These are phyloP conservation scores for Neonectria punicea DNA, from an alignment of 2,329 filamentous ascomycete genomes.

Conservation along the genomic window DNA sequence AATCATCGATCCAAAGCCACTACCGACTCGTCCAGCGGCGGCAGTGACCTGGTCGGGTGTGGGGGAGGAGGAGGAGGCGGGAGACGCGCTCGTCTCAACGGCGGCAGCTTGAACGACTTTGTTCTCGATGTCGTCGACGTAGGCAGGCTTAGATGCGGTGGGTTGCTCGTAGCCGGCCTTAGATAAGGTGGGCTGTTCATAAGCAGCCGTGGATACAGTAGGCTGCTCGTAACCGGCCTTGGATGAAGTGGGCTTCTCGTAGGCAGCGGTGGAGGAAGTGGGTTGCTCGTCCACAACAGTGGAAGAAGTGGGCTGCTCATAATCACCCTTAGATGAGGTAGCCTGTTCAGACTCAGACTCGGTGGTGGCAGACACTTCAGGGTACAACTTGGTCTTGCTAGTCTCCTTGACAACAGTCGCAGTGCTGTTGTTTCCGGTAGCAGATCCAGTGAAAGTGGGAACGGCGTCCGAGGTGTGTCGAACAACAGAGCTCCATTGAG, in stretches of 20 bases:
- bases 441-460: background rate
- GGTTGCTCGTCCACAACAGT: background rate
- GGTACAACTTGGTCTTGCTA: background rate
- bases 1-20: constrained; percentile 8
- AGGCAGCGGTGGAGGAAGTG: background rate
- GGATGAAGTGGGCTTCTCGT: background rate
- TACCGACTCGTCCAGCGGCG: constrained; percentile 38
- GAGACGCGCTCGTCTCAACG: background rate
- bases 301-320: constrained; percentile 16
- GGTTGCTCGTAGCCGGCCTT: background rate
- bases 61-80: constrained; percentile 6
- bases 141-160: background rate
- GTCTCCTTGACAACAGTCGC: background rate
- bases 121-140: constrained; percentile 2
- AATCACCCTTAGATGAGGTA: too few species aligned
- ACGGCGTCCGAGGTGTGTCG: background rate
- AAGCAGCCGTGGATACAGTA: constrained; percentile 13
- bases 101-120: constrained; percentile 12
- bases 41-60: constrained; percentile 33
- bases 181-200: background rate
- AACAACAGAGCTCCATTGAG: constrained; percentile 19
- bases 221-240: background rate
- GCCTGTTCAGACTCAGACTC: background rate
- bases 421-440: background rate
- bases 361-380: background rate